These are phyloP conservation scores for Diaporthe citri DNA, from an alignment of 2,329 filamentous ascomycete genomes.

Conservation along the genomic window DNA sequence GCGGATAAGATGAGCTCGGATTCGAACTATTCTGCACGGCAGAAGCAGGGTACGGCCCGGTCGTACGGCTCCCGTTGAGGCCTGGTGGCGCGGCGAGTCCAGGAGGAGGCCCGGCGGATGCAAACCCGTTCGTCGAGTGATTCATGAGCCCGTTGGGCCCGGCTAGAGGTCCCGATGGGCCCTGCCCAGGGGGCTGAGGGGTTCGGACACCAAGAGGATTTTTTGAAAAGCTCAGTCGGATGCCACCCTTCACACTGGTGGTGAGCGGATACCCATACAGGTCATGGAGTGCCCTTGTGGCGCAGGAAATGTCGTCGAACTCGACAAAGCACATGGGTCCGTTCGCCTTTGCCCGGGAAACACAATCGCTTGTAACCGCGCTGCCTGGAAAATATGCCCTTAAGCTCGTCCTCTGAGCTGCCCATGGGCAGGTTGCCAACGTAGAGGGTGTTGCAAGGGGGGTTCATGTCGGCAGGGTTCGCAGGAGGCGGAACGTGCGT, in stretches of 20 bases:
- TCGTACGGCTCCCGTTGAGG: slow-evolving; percentile 57
- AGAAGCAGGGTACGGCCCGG: slow-evolving; percentile 21
- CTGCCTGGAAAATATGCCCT: slow-evolving; percentile 91
- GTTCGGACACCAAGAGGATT: slow-evolving; percentile 94
- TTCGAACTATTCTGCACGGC: slow-evolving; percentile 24
- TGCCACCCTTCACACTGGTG: slow-evolving; percentile 94
- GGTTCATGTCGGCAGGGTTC: slow-evolving; percentile 96
- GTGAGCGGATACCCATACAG: slow-evolving; percentile 89
- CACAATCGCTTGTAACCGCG: slow-evolving; percentile 95
- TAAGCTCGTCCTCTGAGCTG: slow-evolving; percentile 95
- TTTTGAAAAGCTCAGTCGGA: slow-evolving; percentile 96
- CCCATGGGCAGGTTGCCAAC: slow-evolving; percentile 96
- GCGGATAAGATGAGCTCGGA: slow-evolving; percentile 20
- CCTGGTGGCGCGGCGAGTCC: slow-evolving; percentile 83
- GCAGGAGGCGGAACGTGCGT: slow-evolving; percentile 71
- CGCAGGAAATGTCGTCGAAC: slow-evolving; percentile 93
- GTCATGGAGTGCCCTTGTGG: slow-evolving; percentile 90
- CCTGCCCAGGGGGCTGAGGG: slow-evolving; percentile 69
- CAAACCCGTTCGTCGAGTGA: slow-evolving; percentile 69
- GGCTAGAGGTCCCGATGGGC: slow-evolving; percentile 56
- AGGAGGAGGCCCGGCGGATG: slow-evolving; percentile 82
- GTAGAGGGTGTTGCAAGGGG: slow-evolving; percentile 97
- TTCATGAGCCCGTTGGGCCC: slow-evolving; percentile 71
- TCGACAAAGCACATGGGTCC: slow-evolving; percentile 99
- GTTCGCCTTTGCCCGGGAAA: slow-evolving; percentile 93